phyloP scores from a whole-genome alignment of 148 eudicot species.

The Rhododendron henanense region DNA sequence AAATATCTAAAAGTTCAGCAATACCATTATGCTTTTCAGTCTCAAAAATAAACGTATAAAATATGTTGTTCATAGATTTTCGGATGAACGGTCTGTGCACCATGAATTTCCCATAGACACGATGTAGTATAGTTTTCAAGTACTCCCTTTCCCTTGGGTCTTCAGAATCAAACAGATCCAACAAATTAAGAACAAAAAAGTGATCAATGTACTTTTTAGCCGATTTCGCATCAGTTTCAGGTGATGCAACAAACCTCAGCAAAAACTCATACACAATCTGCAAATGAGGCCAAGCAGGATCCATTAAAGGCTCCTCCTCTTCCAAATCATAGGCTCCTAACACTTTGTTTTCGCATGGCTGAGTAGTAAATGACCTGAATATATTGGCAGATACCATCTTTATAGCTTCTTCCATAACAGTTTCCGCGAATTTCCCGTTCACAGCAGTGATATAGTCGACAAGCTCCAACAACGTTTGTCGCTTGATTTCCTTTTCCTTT shows the following conservation, averaged over 20 bases:
- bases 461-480: constrained; percentile 56
- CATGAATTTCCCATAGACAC: constrained; percentile 77
- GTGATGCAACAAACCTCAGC: constrained; percentile 59
- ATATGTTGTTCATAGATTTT: constrained; percentile 64
- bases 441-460: constrained; percentile 57
- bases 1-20: constrained; percentile 71
- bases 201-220: constrained; percentile 69
- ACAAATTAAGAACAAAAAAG: constrained; percentile 52
- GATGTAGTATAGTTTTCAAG: constrained; percentile 65
- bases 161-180: constrained; percentile 74
- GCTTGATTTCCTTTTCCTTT: constrained; percentile 63
- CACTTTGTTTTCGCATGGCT: constrained; percentile 44
- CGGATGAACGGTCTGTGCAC: constrained; percentile 72
- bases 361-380: constrained; percentile 48
- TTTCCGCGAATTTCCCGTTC: constrained; percentile 49
- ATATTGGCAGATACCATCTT: constrained; percentile 62
- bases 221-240: constrained; percentile 58
- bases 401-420: constrained; percentile 50
- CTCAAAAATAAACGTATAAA: constrained; percentile 59
- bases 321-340: constrained; percentile 56
- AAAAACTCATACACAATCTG: constrained; percentile 61
- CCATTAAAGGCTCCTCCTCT: constrained; percentile 75
- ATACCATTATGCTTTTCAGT: constrained; percentile 71
- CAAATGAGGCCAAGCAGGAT: constrained; percentile 71
- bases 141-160: constrained; percentile 83